A percentile compares a stretch with the other conserved stretches of the same genome.
These are phyloP conservation scores for Singerocomus rubriflavus DNA, from an alignment of 1,284 basidiomycete species.

Conservation along the genomic window DNA sequence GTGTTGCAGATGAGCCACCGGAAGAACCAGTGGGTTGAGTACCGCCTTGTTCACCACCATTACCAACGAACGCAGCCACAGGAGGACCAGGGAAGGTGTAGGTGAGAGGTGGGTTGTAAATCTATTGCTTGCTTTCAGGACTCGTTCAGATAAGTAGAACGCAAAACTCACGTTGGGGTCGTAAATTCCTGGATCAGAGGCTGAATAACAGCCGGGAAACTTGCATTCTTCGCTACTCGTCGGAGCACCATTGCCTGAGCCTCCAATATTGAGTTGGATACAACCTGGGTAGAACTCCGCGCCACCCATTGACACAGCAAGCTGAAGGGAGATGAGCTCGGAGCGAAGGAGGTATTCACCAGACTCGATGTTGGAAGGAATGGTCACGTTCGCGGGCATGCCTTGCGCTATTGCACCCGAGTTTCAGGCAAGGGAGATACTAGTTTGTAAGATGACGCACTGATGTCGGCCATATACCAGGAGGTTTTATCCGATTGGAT, in stretches of 20 bases:
- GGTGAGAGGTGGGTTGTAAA: conserved; percentile 34
- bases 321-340: conserved; percentile 71
- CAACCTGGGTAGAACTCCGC: conserved; percentile 77
- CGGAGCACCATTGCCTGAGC: conserved; percentile 46
- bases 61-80: conserved; percentile 30
- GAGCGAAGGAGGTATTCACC: conserved; percentile 71
- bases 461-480: conserved; percentile 43
- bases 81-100: conserved; percentile 43
- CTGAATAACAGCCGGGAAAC: conserved; percentile 64
- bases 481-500: conserved; percentile 21
- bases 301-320: conserved; percentile 45
- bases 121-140: conserved; percentile 19
- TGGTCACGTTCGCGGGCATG: conserved; percentile 41
- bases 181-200: conserved; percentile 59
- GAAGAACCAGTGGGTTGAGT: conserved; percentile 20
- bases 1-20: conserved; percentile 17
- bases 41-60: conserved; percentile 14
- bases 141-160: background rate
- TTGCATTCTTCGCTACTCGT: conserved; percentile 45
- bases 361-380: conserved; percentile 53
- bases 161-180: conserved; percentile 40
- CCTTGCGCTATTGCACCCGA: conserved; percentile 31
- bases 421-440: background rate
- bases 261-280: conserved; percentile 56
- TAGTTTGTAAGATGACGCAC: conserved; percentile 21